phyloP scores from a whole-genome alignment of 805 yeast species.

The Myxozyma udenii region DNA sequence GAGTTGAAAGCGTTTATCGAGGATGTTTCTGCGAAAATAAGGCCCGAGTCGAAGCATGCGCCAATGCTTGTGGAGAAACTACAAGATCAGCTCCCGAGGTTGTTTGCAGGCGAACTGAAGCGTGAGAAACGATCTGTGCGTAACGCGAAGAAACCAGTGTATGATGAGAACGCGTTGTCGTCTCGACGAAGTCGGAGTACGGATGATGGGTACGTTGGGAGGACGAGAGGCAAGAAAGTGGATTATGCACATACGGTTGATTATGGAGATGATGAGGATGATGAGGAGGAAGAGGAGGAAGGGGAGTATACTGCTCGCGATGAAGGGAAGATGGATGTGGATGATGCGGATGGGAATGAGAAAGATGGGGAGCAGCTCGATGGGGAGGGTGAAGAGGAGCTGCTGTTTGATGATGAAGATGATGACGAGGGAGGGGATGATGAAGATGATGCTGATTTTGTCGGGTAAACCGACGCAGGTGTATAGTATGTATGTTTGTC shows the following conservation, averaged over 20 bases:
- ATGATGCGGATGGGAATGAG: slow-evolving; percentile 1
- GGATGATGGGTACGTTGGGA: slow-evolving; percentile 35
- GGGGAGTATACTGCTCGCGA: not conserved
- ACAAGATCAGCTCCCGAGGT: slow-evolving; percentile 11
- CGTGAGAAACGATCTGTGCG: slow-evolving; percentile 16
- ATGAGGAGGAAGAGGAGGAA: slow-evolving; percentile 10
- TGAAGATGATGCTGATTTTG: not conserved
- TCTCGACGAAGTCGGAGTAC: not conserved
- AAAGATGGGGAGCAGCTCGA: slow-evolving; percentile 6
- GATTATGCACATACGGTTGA: slow-evolving; percentile 31
- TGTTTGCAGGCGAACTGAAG: slow-evolving; percentile 26
- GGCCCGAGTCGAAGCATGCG: slow-evolving; percentile 10
- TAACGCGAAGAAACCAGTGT: slow-evolving; percentile 10
- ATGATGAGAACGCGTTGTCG: slow-evolving; percentile 16
- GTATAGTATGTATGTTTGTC: no score
- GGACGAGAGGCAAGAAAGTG: slow-evolving; percentile 37
- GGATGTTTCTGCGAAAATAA: slow-evolving; percentile 1
- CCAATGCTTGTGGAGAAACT: slow-evolving; percentile 12
- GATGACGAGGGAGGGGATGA: slow-evolving; percentile 7
- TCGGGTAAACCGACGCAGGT: no score
- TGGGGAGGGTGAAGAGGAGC: slow-evolving; percentile 6
- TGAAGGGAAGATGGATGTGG: slow-evolving; percentile 1
- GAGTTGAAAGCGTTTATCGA: slow-evolving; percentile 32
- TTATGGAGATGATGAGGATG: slow-evolving; percentile 13
- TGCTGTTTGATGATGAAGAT: slow-evolving; percentile 5